A percentile compares a stretch with the other conserved stretches of the same genome.
phyloP scores from a whole-genome alignment of 208 protist species.

The Lotmaria passim region DNA sequence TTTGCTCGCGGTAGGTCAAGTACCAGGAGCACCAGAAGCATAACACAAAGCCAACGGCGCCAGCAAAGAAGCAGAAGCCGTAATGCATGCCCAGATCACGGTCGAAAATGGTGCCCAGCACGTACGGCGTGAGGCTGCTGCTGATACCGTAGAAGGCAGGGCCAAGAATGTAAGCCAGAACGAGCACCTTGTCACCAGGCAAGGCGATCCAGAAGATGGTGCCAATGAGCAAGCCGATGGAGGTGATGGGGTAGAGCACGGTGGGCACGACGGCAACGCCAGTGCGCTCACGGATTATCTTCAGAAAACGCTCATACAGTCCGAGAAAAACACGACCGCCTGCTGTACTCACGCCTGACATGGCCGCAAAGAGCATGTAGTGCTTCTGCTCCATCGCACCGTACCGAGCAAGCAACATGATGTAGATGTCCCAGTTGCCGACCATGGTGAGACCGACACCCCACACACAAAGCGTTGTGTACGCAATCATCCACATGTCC shows the following conservation, averaged over 20 bases:
- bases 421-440: constrained; percentile 56
- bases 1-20: constrained; percentile 41
- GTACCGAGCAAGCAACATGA: constrained; percentile 42
- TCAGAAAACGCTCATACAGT: constrained; percentile 42
- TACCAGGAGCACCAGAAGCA: constrained; percentile 48
- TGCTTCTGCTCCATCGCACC: constrained; percentile 42
- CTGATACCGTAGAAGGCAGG: constrained; percentile 52
- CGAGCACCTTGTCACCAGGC: constrained; percentile 38
- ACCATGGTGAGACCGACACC: constrained; percentile 55
- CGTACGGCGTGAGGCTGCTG: constrained; percentile 57
- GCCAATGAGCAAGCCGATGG: constrained; percentile 35
- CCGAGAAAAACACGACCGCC: constrained; percentile 55
- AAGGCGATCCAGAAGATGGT: constrained; percentile 56
- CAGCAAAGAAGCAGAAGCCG: constrained; percentile 55
- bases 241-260: constrained; percentile 38
- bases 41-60: constrained; percentile 46
- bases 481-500: constrained; percentile 57
- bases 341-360: constrained; percentile 44
- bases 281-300: constrained; percentile 24
- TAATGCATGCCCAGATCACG: constrained; percentile 68
- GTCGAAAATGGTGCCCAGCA: constrained; percentile 58
- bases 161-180: constrained; percentile 44
- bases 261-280: constrained; percentile 33
- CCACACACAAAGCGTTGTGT: constrained; percentile 56
- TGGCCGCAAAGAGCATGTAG: constrained; percentile 57